phyloP scores from a whole-genome alignment of 306 rosid genomes.

The Prunus mume region DNA sequence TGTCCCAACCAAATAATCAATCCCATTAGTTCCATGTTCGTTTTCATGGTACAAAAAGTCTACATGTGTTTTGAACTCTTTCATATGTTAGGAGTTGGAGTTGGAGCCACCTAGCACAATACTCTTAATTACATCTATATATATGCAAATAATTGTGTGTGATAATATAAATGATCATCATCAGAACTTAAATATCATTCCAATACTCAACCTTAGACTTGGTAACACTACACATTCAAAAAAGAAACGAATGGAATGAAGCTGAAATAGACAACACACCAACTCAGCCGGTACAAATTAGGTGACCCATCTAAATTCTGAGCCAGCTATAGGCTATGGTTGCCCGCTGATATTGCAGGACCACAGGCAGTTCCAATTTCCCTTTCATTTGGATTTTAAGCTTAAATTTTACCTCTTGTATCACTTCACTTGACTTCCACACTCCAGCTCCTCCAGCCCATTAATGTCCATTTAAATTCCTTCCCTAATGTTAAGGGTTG shows the following conservation, averaged over 20 bases:
- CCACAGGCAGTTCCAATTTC: conserved; percentile 21
- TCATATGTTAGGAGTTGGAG: not conserved
- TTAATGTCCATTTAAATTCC: not conserved
- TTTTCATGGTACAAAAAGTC: not conserved
- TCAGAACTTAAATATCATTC: too few relatives aligned
- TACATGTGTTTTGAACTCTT: not conserved
- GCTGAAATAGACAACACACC: conserved; percentile 30
- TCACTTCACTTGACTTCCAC: not conserved
- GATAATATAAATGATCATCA: too few relatives aligned
- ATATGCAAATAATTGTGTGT: not conserved
- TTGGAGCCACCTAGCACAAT: too few relatives aligned
- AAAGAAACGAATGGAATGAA: not conserved
- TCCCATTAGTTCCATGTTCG: not conserved
- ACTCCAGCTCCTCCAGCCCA: not conserved
- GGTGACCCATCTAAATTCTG: conserved; percentile 14
- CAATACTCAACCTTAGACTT: not conserved
- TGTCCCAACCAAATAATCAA: not conserved
- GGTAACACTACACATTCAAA: conserved; percentile 1
- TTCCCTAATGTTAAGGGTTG: not conserved
- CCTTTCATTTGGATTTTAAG: conserved; percentile 23
- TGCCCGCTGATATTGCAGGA: not conserved
- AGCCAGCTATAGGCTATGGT: not conserved
- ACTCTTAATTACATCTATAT: too few relatives aligned
- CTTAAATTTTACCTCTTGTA: not conserved
- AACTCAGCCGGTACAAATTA: conserved; percentile 11